Percentiles rank a stretch among this genome's conserved stretches.
Evolutionary conservation across 306 rosid species (phyloP).

Genomic region (Vigna unguiculata): DNA sequence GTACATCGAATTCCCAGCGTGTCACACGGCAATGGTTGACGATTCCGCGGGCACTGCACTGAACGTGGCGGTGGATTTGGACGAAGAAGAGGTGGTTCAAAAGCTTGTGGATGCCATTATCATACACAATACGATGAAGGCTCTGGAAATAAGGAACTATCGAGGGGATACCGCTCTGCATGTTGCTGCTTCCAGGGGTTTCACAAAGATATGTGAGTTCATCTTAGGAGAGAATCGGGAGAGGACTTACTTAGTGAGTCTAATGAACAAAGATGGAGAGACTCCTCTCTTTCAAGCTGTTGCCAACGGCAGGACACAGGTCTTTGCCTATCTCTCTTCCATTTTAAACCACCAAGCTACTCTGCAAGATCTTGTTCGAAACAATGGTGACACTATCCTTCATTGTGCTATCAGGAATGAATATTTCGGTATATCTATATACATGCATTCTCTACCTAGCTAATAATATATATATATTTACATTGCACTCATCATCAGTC

Average conservation of each 20-base stretch:
- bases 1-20: not conserved
- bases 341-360: not conserved
- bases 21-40: not conserved
- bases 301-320: not conserved
- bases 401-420: constrained; percentile 38
- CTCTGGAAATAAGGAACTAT: not conserved
- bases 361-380: not conserved
- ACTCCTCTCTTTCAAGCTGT: constrained; percentile 45
- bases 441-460: no score
- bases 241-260: not conserved
- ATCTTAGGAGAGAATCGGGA: constrained; percentile 32
- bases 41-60: constrained; percentile 1
- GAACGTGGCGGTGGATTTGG: constrained; percentile 26
- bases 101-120: constrained; percentile 20
- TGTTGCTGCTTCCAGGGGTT: constrained; percentile 44
- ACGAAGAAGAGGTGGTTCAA: not conserved
- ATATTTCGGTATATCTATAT: constrained; percentile 29
- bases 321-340: constrained; percentile 27
- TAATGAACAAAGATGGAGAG: not conserved
- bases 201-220: not conserved
- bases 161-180: constrained; percentile 34
- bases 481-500: not conserved
- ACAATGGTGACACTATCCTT: constrained; percentile 42
- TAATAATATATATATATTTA: no score
- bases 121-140: not conserved